Evolutionary conservation across 768 basidiomycete species (phyloP), one percentile per base, ranked within the genome.

Genomic region (Leccinum variicolor): DNA sequence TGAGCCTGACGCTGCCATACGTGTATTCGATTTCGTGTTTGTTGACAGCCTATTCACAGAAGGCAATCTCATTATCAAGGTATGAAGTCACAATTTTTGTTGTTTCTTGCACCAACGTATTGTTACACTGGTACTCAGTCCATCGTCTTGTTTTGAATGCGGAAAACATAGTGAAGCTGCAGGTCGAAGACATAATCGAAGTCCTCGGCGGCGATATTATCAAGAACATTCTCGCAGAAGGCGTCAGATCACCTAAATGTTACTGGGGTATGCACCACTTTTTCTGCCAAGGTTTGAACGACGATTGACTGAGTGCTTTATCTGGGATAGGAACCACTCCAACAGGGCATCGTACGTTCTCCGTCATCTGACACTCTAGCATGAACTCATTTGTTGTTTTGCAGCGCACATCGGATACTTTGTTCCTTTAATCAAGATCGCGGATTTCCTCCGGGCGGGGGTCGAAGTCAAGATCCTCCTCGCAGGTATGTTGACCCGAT

Each of bases 401-500:
- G 45, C 66, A 98, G 96, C 96, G 7, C 97, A 98, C 67, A 89
- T 98, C 57, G 97, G 92, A 7, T 99, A 99, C 80, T 96, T 97
- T 70, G 96, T 96, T 0, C 86, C 97, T 2, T 76, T 98, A 59
- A 87, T 85, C 23, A 99, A 99, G 79, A 92, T 99, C 56, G 93
- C 94, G 9, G 96, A 98, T 76, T 98, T 99, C 74, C 75, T 98
- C 46, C 81, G 84, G 43, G 96, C 95, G 1, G 95, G 86, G n/a
- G 94, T 94, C 3, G 87, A 92, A 73, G 87, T 94, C 63, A 92
- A 84, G 61, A 80, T 94, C 57, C 77, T 94, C 9, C 80, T 94
- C 8, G 92, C 92, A 64, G 92, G 92, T 84, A 63, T 57, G 75
- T 62, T 46, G 4, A 33, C 41, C 4, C 19, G 8, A 23, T 14